Evolutionary conservation across 2,329 filamentous ascomycete species (phyloP), one percentile per base, ranked within the genome.

Genomic region (Hyphodiscus sp.): DNA sequence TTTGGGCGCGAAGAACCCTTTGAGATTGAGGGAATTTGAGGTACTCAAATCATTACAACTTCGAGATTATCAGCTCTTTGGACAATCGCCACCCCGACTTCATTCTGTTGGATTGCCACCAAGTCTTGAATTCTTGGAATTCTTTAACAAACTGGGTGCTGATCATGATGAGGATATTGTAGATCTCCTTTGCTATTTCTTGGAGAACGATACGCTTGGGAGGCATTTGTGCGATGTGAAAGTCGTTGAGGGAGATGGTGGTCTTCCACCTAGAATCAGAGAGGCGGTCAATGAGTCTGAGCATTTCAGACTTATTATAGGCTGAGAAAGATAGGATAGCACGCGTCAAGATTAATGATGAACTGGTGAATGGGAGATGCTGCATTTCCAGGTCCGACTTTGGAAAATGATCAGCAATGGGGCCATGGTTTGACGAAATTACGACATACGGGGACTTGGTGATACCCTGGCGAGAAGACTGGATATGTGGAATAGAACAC

Each of bases 41-140:
- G 62, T 62, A 0, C 68, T 77, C 19, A 73, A 68, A 47, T 69
- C 68, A 0, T 63, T 78, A 7, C 68, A 71, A 29, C 46, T 78
- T 23, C 74, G 73, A 56, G 75, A 77, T 58, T 73, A 74, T 44
- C 75, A 78, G 56, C 70, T 78, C 1, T 76, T 76, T 33, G 75
- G 75, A 15, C 69, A 69, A 47, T 68, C 72, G 0, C 70, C 71
- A n/a, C 73, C 75, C 3, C 67, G 75, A 3, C 57, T 77, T 46
- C 69, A 74, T 52, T 76, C 74, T 0, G 74, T 77, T 16, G 75
- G 74, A 13, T 61, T 78, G 18, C 74, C 75, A 1, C 74, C 74
- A 1, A 68, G 71, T 54, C 64, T 78, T 15, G 71, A 76, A 59
- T 71, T 66, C 2, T 58, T 78, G 20, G 74, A 76, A 50, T 74